Evolutionary conservation across 106 monocot genomes (phyloP).

Genomic region (Phalaenopsis equestris): DNA sequence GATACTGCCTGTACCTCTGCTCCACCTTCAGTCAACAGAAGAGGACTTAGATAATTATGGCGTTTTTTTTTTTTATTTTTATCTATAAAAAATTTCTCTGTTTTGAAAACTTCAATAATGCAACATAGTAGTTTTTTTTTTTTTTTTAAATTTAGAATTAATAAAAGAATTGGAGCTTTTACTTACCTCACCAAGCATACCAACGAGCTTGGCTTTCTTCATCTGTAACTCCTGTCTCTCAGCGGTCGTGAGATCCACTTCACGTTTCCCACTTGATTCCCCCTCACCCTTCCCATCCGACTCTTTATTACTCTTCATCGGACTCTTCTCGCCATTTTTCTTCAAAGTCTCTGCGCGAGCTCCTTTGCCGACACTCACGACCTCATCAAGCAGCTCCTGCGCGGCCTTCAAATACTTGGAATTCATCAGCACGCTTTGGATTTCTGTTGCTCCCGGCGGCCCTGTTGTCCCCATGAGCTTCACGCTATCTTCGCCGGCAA

Average conservation of each 20-base stretch:
- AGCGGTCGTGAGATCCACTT: slow-evolving; percentile 42
- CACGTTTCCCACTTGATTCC: slow-evolving; percentile 10
- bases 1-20: slow-evolving; percentile 82
- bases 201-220: slow-evolving; percentile 90
- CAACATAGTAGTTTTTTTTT: too few relatives aligned
- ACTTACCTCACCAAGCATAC: slow-evolving; percentile 90
- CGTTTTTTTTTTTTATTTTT: too few relatives aligned
- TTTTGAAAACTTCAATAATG: not conserved
- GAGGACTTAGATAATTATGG: too few relatives aligned
- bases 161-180: not conserved
- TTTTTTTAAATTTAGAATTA: not conserved
- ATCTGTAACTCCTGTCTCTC: slow-evolving; percentile 92
- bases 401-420: slow-evolving; percentile 90
- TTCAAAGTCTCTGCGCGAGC: not conserved
- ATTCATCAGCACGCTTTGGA: slow-evolving; percentile 56
- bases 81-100: too few relatives aligned
- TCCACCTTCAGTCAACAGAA: slow-evolving; percentile 45
- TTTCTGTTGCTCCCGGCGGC: not conserved
- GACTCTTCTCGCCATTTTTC: not conserved
- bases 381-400: slow-evolving; percentile 80
- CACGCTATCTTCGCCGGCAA: slow-evolving; percentile 2
- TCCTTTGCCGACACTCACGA: slow-evolving; percentile 60
- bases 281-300: not conserved
- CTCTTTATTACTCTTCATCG: not conserved
- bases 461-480: not conserved